Conservation (phyloP, 1,139 yeast species). For the Ogataea hybrid region DNA sequence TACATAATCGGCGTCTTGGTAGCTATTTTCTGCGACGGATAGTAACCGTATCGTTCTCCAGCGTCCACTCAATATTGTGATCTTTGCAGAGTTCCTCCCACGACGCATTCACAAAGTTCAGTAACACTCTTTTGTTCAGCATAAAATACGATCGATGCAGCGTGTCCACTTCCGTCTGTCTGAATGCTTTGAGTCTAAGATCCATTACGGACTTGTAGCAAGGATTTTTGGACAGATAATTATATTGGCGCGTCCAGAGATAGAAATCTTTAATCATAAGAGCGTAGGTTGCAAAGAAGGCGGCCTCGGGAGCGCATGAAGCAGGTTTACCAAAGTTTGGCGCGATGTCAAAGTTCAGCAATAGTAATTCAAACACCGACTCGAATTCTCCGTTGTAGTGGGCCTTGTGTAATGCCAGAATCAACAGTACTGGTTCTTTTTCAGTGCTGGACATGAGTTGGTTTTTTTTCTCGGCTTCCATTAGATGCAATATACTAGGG, state of each 20-base stretch:
- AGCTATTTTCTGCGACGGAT: constrained; percentile 10
- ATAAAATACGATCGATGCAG: constrained; percentile 41
- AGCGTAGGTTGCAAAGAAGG: constrained; percentile 18
- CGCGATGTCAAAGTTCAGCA: constrained; percentile 10
- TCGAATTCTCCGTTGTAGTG: constrained; percentile 44
- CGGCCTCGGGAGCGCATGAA: constrained; percentile 5
- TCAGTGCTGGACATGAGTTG: constrained; percentile 34
- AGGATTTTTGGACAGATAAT: constrained; percentile 14
- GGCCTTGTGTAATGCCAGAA: constrained; percentile 45
- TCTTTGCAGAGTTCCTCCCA: constrained; percentile 14
- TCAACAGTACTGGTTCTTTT: constrained; percentile 38
- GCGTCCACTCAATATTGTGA: constrained; percentile 16
- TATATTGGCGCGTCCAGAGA: constrained; percentile 40
- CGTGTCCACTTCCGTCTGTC: constrained; percentile 33
- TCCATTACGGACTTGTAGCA: constrained; percentile 42
- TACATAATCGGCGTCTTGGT: no score
- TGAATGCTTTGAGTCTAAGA: constrained; percentile 38
- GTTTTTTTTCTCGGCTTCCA: constrained; percentile 24
- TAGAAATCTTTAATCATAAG: constrained; percentile 42
- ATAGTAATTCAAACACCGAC: constrained; percentile 36
- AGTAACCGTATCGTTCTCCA: constrained; percentile 15
- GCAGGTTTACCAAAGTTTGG: not conserved
- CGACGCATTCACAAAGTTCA: constrained; percentile 10
- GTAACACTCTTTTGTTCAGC: constrained; percentile 17
- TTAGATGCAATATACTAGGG: constrained; percentile 48